phyloP scores from a whole-genome alignment of 23 red algal species.

The Gracilariopsis chorda region DNA sequence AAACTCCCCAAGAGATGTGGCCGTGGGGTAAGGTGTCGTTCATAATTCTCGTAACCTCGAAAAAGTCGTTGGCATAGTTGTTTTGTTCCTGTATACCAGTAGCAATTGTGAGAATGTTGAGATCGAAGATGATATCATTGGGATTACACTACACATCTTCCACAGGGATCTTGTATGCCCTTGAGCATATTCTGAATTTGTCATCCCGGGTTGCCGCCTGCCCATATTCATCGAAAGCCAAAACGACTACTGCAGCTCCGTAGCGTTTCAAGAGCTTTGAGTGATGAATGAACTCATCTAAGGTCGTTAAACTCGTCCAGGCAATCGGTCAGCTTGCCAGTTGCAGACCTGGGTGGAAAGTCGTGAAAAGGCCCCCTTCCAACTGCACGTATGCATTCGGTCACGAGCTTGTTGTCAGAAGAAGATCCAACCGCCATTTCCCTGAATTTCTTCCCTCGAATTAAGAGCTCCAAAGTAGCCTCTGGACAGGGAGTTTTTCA shows the following conservation, averaged over 20 bases:
- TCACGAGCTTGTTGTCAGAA: too few relatives aligned
- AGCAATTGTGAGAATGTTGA: conserved; percentile 81
- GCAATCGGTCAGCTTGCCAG: too few relatives aligned
- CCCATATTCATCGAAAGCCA: conserved; percentile 85
- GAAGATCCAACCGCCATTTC: too few relatives aligned
- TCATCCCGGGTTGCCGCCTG: conserved; percentile 76
- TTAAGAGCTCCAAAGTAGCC: too few relatives aligned
- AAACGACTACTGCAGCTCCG: conserved; percentile 80
- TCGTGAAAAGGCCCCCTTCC: too few relatives aligned
- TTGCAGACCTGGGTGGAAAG: too few relatives aligned
- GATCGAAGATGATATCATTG: conserved; percentile 86
- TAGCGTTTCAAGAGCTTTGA: conserved; percentile 64
- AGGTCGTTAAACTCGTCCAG: too few relatives aligned
- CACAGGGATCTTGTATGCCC: conserved; percentile 72
- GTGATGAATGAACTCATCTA: conserved; percentile 59
- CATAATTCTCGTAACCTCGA: conserved; percentile 60
- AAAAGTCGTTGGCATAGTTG: conserved; percentile 72
- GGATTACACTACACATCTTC: conserved; percentile 64
- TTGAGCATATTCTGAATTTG: conserved; percentile 68
- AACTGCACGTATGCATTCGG: too few relatives aligned
- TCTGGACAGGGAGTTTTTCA: too few relatives aligned
- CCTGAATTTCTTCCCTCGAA: too few relatives aligned
- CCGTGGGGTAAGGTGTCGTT: conserved; percentile 47
- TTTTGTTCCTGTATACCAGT: conserved; percentile 90
- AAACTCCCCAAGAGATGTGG: conserved; percentile 77